Base-by-base conservation (phyloP, 2,329 filamentous ascomycete genomes). In the Fusarium odoratissimum region DNA sequence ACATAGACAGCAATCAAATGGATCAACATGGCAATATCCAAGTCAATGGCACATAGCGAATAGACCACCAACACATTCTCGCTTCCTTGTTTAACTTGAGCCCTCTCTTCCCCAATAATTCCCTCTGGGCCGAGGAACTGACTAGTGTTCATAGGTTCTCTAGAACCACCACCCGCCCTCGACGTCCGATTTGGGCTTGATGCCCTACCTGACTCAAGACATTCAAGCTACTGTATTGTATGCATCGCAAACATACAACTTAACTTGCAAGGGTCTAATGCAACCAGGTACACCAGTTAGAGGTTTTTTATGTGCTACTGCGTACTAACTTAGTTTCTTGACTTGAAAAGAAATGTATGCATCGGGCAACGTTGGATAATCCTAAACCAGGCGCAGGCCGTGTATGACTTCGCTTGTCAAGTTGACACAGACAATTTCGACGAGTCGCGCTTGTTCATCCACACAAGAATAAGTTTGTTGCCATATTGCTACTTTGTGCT, bases 121-220 rank as follows among this genome's bases (percentile, higher is more conserved):
- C 60, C 42, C 45, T 60, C 40, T 35, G 14, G 45, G 30, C 40
- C 30, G 31, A 55, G 57, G 56, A 41, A 45, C 37, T 45, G n/a
- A 54, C 33, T 33, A 23, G 52, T 37, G n/a, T 52, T 62, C 49
- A 28, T 51, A 54, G 35, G 44, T 49, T 44, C 40, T 38, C 45
- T 52, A 51, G 28, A 54, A 58, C 42, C 37, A 45, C 55, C 25
- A 13, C 21, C 60, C 37, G 49, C 57, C 67, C 62, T 61, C 33
- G 35, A 49, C 30, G 42, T 58, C 60, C 60, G 51, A 14, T 23
- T 70, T 45, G 49, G 60, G 69, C 48, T 55, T 59, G 60, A 73
- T 70, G 56, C 70, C 55, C 54, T 67, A 65, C 38, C 52, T 71
- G 70, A 73, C 66, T 73, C 71, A 51, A 51, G 57, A 48, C 61